Base-by-base conservation (phyloP, 352 stramenopile genomes). In the Phytophthora ramorum region DNA sequence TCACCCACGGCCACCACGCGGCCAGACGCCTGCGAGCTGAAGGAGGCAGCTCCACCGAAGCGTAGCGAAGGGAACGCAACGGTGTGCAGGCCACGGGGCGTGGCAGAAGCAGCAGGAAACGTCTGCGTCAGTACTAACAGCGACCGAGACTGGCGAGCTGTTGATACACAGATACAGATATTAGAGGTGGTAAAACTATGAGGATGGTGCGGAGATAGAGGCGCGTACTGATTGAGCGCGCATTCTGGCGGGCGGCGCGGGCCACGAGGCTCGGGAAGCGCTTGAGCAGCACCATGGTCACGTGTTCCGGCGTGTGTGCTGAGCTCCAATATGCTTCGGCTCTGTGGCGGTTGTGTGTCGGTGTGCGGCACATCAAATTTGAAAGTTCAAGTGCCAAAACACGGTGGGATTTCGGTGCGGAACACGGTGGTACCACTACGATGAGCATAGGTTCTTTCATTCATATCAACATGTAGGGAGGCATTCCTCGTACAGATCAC, bases 1-100 rank as follows among this genome's bases (percentile, higher is more conserved):
- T 96, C 87, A 19, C 87, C 87, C 34, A 89, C 37, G 10, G 65
- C 70, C 14, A 93, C 62, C 0, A 67, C 61, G 20, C 53, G 51
- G 20, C 28, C 45, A 43, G 17, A 19, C 6, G 48, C 13, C 37
- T 71, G 57, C 3, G 66, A 70, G 19, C 57, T 76, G 30, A 69
- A 75, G 37, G 45, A 16, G 12, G 45, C 35, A 41, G 32, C 30
- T 22, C 43, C 16, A 12, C n/a, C 22, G 14, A 50, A 56, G 7
- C n/a, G 28, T 12, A 66, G 16, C 3, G 46, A 51, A 22, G 66
- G 60, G 12, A 66, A 71, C 4, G 46, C 51, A 63, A 20, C 26
- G 4, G 4, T 35, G 16, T 67, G 61, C 17, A 70, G n/a, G 20
- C 38, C n/a, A 16, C 28, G 60, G 38, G 47, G 19, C 7, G 28